These are phyloP conservation scores for Ogataea saltuana DNA, from an alignment of 805 yeast species.

Conservation along the genomic window DNA sequence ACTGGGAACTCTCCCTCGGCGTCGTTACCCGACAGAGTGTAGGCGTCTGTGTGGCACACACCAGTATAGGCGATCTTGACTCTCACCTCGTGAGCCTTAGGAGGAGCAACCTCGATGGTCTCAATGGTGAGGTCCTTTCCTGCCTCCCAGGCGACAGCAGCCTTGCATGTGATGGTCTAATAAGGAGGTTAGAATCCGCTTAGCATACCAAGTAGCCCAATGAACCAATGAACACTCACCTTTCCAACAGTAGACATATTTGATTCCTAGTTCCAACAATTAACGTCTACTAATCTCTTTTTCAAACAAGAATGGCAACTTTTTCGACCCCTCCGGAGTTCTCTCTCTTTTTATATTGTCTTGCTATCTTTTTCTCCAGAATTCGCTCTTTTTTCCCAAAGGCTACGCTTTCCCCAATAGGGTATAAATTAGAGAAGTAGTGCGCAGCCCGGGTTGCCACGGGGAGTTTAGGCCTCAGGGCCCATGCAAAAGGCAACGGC, in stretches of 20 bases:
- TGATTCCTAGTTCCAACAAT: not conserved
- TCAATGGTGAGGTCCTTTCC: slow-evolving; percentile 74
- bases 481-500: no score
- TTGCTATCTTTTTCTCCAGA: not conserved
- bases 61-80: slow-evolving; percentile 86
- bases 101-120: slow-evolving; percentile 87
- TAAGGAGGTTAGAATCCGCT: not conserved
- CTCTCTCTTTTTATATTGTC: slow-evolving; percentile 4
- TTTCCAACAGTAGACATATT: slow-evolving; percentile 36
- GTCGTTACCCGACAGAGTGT: slow-evolving; percentile 90
- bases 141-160: slow-evolving; percentile 98
- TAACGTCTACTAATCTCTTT: not conserved
- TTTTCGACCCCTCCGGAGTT: slow-evolving; percentile 12
- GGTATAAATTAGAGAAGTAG: slow-evolving; percentile 15
- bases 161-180: slow-evolving; percentile 71
- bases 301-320: no score
- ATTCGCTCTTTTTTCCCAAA: slow-evolving; percentile 8
- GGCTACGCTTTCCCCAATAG: slow-evolving; percentile 23
- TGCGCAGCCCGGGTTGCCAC: not conserved
- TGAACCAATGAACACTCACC: no score
- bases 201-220: no score
- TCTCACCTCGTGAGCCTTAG: slow-evolving; percentile 96
- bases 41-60: slow-evolving; percentile 98
- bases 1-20: slow-evolving; percentile 97
- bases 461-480: no score